A percentile compares a stretch with the other conserved stretches of the same genome.
These are phyloP conservation scores for Blastobotrys attinorum DNA, from an alignment of 805 yeast species.

Conservation along the genomic window DNA sequence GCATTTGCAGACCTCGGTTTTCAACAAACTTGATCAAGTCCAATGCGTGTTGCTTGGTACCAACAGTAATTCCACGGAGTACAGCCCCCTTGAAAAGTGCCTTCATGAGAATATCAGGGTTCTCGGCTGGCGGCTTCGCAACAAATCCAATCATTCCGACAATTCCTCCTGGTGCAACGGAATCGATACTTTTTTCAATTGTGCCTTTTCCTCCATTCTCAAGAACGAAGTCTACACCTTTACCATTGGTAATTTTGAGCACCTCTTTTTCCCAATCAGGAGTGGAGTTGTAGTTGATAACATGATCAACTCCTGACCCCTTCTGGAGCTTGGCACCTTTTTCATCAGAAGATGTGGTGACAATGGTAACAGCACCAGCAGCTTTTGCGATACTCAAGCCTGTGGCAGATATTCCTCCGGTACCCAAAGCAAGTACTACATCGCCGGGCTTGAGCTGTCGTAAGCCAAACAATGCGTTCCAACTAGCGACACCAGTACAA, in stretches of 20 bases:
- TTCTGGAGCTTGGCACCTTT: conserved; percentile 6
- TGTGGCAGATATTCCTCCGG: conserved; percentile 10
- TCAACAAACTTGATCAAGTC: conserved; percentile 7
- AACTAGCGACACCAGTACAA: conserved; percentile 10
- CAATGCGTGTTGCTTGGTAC: background rate
- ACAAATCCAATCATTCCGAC: conserved; percentile 7
- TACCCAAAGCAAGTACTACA: conserved; percentile 9
- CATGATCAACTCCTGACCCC: conserved; percentile 6
- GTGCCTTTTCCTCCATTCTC: conserved; percentile 12
- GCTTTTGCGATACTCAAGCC: conserved; percentile 10
- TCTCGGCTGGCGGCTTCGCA: conserved; percentile 1
- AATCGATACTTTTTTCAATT: conserved; percentile 5
- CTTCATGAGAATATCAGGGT: conserved; percentile 4
- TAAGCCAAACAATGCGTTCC: conserved; percentile 10
- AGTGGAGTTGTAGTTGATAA: conserved; percentile 7
- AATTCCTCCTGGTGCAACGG: conserved; percentile 5
- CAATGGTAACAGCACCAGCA: conserved; percentile 10
- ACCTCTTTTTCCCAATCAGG: conserved; percentile 10
- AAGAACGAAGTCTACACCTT: conserved; percentile 9
- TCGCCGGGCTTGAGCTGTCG: conserved; percentile 7
- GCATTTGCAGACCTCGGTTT: conserved; percentile 2
- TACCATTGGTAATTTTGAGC: conserved; percentile 2
- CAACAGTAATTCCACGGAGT: conserved; percentile 9
- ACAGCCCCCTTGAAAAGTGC: conserved; percentile 1
- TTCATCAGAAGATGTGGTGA: conserved; percentile 10